Conservation (phyloP, 495 filamentous ascomycete species). For the Cudoniella acicularis region DNA sequence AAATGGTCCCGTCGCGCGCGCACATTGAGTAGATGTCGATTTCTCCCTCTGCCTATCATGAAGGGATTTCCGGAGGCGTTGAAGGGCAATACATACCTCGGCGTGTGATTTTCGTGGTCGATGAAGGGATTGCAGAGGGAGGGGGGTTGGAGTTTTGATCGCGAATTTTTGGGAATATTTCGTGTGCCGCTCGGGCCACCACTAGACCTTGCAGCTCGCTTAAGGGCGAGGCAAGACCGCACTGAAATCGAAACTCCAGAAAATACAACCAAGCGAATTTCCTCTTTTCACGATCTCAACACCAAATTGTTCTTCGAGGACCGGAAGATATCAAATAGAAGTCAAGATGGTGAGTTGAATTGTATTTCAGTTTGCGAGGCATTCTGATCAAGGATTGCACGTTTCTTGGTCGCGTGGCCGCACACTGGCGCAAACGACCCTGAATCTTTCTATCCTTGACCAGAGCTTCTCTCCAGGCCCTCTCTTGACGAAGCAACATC, state of each 20-base stretch:
- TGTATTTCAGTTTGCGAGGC: neutral
- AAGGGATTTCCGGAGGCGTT: constrained; percentile 14
- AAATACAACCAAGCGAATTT: constrained; percentile 1
- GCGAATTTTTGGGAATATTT: neutral
- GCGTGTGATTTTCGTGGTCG: constrained; percentile 4
- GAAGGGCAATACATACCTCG: constrained; percentile 27
- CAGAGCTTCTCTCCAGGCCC: neutral
- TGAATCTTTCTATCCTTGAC: neutral
- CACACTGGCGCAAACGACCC: neutral
- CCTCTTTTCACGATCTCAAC: neutral
- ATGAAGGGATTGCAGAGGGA: constrained; percentile 1
- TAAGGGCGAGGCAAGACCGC: neutral
- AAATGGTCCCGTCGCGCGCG: neutral
- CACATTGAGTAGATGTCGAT: constrained; percentile 29
- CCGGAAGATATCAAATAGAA: constrained; percentile 28
- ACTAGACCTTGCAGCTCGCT: neutral
- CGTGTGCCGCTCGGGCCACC: constrained; percentile 1
- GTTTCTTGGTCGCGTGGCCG: neutral
- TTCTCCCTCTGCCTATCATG: constrained; percentile 31
- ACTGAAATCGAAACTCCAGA: neutral
- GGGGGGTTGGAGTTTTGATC: too few species aligned
- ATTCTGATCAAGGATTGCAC: neutral
- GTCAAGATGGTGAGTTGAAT: constrained; percentile 49
- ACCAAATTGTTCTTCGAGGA: constrained; percentile 22
- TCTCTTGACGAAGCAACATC: neutral